These are phyloP conservation scores for Pueraria montana DNA, from an alignment of 306 rosid genomes.

Conservation along the genomic window DNA sequence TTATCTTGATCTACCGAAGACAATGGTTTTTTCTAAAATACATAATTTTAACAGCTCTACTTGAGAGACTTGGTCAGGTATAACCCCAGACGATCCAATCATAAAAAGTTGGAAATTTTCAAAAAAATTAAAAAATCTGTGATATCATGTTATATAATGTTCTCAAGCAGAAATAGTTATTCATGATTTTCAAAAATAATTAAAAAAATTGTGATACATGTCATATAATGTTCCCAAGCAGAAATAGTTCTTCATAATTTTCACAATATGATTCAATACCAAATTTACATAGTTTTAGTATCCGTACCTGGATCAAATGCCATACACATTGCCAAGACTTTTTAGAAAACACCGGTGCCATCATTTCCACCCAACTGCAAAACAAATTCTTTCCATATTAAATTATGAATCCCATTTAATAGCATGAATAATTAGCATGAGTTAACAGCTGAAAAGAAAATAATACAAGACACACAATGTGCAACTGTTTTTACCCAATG, in stretches of 20 bases:
- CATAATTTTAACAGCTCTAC: constrained; percentile 9
- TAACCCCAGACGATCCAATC: constrained; percentile 24
- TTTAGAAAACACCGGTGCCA: constrained; percentile 95
- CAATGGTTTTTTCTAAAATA: not conserved
- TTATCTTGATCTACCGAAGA: not conserved
- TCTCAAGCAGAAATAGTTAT: constrained; percentile 27
- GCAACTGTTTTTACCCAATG: constrained; percentile 71
- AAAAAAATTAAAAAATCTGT: not conserved
- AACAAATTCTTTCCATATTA: constrained; percentile 43
- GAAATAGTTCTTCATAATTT: constrained; percentile 30
- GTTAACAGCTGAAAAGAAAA: constrained; percentile 32
- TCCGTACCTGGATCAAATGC: constrained; percentile 91
- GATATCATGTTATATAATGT: constrained; percentile 23
- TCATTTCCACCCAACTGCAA: constrained; percentile 97
- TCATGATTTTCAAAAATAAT: not conserved
- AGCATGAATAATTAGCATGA: not conserved
- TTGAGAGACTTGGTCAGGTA: constrained; percentile 1
- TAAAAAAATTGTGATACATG: not conserved
- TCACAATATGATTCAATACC: constrained; percentile 13
- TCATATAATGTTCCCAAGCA: constrained; percentile 16
- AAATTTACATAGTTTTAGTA: constrained; percentile 29
- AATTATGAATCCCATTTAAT: constrained; percentile 33
- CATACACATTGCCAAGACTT: constrained; percentile 88
- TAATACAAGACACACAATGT: constrained; percentile 15
- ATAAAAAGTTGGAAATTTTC: not conserved